Base-by-base conservation (phyloP, 306 rosid genomes). In the Pyrus bretschneideri region DNA sequence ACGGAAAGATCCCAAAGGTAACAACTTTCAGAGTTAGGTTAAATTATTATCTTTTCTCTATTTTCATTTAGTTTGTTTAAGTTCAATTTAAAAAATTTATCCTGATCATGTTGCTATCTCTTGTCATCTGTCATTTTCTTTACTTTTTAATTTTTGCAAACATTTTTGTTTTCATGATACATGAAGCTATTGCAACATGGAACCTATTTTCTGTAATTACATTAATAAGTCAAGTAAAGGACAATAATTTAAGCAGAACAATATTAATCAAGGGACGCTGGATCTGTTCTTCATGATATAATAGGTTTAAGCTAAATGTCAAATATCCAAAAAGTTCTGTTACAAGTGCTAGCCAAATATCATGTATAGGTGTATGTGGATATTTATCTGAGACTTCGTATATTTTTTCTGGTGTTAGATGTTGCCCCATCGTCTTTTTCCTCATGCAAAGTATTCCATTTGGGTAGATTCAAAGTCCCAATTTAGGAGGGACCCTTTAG, bases 401-500 rank as follows among this genome's bases (percentile, higher is more conserved):
- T 58, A 21, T 60, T 21, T 72, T 17, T 63, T n/a, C 61, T 82
- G 77, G 70, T 73, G 51, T 82, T 87, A 92, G 97, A 92, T 95
- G 97, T 79, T 95, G 84, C 88, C 89, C 31, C 99, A 95, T 86
- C 97, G 96, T 31, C 96, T 95, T 79, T 95, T 95, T 81, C 98
- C 99, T 70, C 82, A 83, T 82, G 91, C 93, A 60, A 89, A 91
- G 79, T 92, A 91, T 90, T 95, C 98, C 66, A 89, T 95, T 74
- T 95, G 98, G 98, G 98, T 95, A 54, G 99, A 95, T 77, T 92
- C 99, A 17, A 92, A 95, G 85, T 91, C 98, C 83, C 99, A 92
- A 73, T 95, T 95, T 77, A 84, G 99, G 81, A 95, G 98, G 82
- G 99, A 92, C 67, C 97, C 99, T 38, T 77, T 92, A 76, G 97